Base-by-base conservation (phyloP, 1,284 basidiomycete genomes). In the Erythrobasidium hasegawianum region DNA sequence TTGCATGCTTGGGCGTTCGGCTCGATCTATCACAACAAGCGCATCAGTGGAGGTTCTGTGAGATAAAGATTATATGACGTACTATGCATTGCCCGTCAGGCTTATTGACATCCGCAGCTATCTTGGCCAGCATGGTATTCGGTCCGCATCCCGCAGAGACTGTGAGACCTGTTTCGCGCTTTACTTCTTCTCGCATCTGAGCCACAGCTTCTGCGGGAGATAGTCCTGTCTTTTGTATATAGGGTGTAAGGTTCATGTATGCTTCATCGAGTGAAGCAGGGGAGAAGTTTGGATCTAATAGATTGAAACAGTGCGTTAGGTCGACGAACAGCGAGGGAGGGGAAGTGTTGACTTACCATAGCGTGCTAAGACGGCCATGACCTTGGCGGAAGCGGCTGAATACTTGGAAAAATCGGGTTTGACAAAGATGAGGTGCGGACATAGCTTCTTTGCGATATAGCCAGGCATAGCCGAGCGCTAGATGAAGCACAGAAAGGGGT, bases 391-490 rank as follows among this genome's bases (percentile, higher is more conserved):
- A 16, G 73, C 73, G 18, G 67, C 67, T 3, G 72, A 71, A 69
- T 79, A 79, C 20, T 72, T 71, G 16, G 72, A 69, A 65, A 78
- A 76, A 61, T 79, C 69, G 59, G 75, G 76, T 59, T 73, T 72
- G 54, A 95, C 82, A 49, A 91, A 79, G 49, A 90, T 86, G n/a
- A 98, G 83, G 9, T 94, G 85, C 1, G 94, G 93, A 75, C 93
- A 97, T 9, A 98, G 83, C 74, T 91, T 94, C 79, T 87, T 88
- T 14, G 94, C 95, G 47, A 97, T 87, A 76, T 93, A 94, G 53
- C 85, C 89, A 83, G 73, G 75, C 75, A 77, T 77, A 2, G 68
- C 70, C 1, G 70, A 72, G 11, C 71, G 67, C 50, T 64, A 45
- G n/a, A n/a, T n/a, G n/a, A n/a, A n/a, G n/a, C n/a, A n/a, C n/a